Evolutionary conservation across 2,329 filamentous ascomycete genomes (phyloP).

Genomic region (Fonsecaea erecta): DNA sequence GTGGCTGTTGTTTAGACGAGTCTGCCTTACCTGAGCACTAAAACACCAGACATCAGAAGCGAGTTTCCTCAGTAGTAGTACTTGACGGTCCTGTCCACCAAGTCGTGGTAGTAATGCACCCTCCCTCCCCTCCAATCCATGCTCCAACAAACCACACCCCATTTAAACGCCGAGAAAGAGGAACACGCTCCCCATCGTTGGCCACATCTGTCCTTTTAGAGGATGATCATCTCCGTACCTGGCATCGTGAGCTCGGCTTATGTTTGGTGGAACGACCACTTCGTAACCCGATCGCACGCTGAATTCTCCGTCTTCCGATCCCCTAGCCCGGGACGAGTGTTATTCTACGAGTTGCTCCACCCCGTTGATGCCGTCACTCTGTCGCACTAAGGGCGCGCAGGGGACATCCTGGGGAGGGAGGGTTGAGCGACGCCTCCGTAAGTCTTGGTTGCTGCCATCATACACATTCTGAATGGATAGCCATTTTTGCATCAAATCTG

Average conservation of each 20-base stretch:
- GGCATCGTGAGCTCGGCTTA: slow-evolving; percentile 7
- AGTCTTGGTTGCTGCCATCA: slow-evolving; percentile 3
- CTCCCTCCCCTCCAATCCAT: slow-evolving; percentile 1
- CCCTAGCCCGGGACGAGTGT: neutral
- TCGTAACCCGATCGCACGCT: slow-evolving; percentile 12
- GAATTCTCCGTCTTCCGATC: slow-evolving; percentile 24
- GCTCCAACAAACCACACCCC: neutral
- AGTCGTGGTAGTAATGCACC: neutral
- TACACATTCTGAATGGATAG: slow-evolving; percentile 9
- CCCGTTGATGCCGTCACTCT: neutral
- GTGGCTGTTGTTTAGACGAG: slow-evolving; percentile 19
- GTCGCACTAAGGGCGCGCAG: slow-evolving; percentile 1
- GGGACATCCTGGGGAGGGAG: slow-evolving; percentile 2
- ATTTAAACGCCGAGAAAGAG: neutral
- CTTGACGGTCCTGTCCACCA: slow-evolving; percentile 4
- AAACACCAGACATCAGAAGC: slow-evolving; percentile 1
- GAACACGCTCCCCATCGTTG: neutral
- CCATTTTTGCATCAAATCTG: slow-evolving; percentile 7
- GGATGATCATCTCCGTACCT: slow-evolving; percentile 10
- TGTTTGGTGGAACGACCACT: slow-evolving; percentile 1
- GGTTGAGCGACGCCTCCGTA: neutral
- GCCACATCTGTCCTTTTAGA: neutral
- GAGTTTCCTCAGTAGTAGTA: neutral
- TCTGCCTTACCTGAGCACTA: slow-evolving; percentile 36
- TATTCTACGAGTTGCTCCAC: neutral